A percentile compares a stretch with the other conserved stretches of the same genome.
These are phyloP conservation scores for Penicillium sp. DNA, from an alignment of 2,329 filamentous ascomycete species.

Conservation along the genomic window DNA sequence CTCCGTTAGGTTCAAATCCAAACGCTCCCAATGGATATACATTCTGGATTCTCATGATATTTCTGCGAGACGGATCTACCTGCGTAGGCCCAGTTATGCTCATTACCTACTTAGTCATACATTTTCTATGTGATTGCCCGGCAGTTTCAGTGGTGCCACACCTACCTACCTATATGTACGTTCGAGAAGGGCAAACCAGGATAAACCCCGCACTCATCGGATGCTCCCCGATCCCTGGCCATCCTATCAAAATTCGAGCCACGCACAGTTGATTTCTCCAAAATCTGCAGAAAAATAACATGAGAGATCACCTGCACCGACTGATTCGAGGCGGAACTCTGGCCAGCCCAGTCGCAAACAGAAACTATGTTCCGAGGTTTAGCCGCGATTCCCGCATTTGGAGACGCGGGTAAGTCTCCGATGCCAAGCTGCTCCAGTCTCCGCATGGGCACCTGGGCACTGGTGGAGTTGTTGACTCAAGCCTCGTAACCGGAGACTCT, in stretches of 20 bases:
- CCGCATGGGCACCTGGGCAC: neutral
- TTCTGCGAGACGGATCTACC: too few species aligned
- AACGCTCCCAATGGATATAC: too few species aligned
- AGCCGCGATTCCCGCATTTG: neutral
- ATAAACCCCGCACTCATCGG: too few species aligned
- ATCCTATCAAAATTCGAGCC: neutral
- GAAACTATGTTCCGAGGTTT: neutral
- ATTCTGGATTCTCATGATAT: too few species aligned
- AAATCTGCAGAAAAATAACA: neutral
- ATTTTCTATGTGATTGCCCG: too few species aligned
- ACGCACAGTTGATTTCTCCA: neutral
- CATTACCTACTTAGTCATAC: too few species aligned
- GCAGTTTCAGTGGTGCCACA: too few species aligned
- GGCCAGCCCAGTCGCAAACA: neutral
- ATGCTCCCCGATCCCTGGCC: too few species aligned
- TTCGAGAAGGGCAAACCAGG: too few species aligned
- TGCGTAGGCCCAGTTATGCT: too few species aligned
- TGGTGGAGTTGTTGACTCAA: neutral
- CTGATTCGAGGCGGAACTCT: neutral
- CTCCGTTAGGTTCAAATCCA: too few species aligned
- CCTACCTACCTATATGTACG: too few species aligned
- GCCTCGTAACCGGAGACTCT: neutral
- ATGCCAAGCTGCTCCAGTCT: conserved; percentile 1
- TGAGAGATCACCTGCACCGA: neutral
- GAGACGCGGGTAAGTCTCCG: conserved; percentile 6